Evolutionary conservation across 192 early-diverging fungal genomes (phyloP), one percentile per base, ranked within the genome.

Genomic region (Rhizophagus prolifer): DNA sequence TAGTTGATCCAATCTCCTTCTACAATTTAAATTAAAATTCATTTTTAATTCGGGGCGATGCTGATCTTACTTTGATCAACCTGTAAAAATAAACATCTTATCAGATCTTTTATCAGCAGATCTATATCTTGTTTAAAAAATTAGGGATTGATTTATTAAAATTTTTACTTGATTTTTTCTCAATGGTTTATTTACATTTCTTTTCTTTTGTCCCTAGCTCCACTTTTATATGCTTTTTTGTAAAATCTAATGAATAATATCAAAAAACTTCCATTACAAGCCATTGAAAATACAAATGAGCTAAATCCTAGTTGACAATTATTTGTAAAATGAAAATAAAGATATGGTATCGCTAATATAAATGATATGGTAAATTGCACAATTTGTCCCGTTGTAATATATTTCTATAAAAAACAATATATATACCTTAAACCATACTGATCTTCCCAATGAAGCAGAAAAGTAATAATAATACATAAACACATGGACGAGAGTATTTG

Each of bases 391-490:
- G 79, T 62, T 14, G 85, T 86, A 50, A 86, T 58, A 68, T 86
- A 86, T 79, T 85, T 76, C 82, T 85, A 73, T n/a, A n/a, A n/a
- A n/a, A n/a, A n/a, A n/a, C n/a, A n/a, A n/a, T n/a, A n/a, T 30
- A 7, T 38, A 38, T 31, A 85, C 84, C 85, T 87, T 87, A 79
- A 85, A 87, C 83, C 83, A 87, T 4, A 86, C 82, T 0, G 65
- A 75, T 58, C 74, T 64, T n/a, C 86, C 86, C 13, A 87, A 59
- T 2, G 66, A 81, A 28, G 83, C 64, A 2, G 63, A 74, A 78
- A 79, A 86, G 74, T 87, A 87, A 58, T 87, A 87, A 59, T 81
- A 87, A 66, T 87, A 87, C 86, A 87, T 87, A 54, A 86, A 84
- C 14, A 86, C 79, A 73, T 87, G 86, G 5, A 87, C 70, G 10